A percentile compares a stretch with the other conserved stretches of the same genome.
Evolutionary conservation across 352 stramenopile genomes (phyloP).

Genomic region (Phytopythium mirpurense): DNA sequence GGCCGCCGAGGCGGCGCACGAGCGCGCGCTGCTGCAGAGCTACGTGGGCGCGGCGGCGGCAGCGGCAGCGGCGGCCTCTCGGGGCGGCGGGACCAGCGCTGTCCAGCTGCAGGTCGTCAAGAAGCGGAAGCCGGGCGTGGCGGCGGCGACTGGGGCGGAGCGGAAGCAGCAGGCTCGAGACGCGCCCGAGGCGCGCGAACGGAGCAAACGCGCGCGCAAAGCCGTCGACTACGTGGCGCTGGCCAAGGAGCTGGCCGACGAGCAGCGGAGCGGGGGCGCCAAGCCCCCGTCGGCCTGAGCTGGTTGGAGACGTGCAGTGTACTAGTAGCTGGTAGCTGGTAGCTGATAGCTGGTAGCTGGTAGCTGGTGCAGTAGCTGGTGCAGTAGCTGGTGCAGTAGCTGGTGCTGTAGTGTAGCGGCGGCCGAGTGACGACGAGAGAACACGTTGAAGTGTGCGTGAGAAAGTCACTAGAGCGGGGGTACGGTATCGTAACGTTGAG

Average conservation of each 20-base stretch:
- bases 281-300: not conserved
- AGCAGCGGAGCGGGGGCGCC: not conserved
- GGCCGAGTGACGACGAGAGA: too few relatives aligned
- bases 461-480: not conserved
- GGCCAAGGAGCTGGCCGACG: slow-evolving; percentile 34
- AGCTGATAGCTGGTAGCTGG: too few relatives aligned
- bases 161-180: not conserved
- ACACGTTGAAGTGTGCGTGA: not conserved
- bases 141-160: not conserved
- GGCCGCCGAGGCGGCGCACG: slow-evolving; percentile 44
- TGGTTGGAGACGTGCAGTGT: too few relatives aligned
- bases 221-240: slow-evolving; percentile 69
- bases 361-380: too few relatives aligned
- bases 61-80: not conserved
- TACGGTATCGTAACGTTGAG: too few relatives aligned
- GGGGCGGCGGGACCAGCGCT: not conserved
- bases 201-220: slow-evolving; percentile 48
- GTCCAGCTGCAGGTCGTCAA: slow-evolving; percentile 17
- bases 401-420: too few relatives aligned
- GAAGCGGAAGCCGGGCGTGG: slow-evolving; percentile 22
- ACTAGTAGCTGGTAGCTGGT: too few relatives aligned
- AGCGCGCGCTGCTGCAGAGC: slow-evolving; percentile 41
- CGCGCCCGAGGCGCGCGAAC: slow-evolving; percentile 13
- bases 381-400: too few relatives aligned
- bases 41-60: slow-evolving; percentile 21